A percentile compares a stretch with the other conserved stretches of the same genome.
Evolutionary conservation across 805 yeast genomes (phyloP).

Genomic region (Zygosaccharomyces rouxii): DNA sequence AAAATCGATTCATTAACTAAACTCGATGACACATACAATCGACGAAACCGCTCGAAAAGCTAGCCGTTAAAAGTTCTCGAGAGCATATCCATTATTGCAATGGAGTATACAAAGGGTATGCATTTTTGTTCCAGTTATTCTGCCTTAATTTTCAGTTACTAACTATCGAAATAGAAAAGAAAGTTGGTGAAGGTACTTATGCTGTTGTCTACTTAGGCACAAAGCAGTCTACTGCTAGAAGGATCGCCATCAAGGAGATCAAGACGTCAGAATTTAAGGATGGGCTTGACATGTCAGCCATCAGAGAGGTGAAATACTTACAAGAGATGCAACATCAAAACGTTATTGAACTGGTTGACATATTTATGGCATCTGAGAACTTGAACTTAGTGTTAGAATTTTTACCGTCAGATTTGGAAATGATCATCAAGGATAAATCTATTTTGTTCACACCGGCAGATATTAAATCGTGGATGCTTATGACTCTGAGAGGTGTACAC

Average conservation of each 20-base stretch:
- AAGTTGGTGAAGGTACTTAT: conserved; percentile 98
- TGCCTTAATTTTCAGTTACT: conserved; percentile 5
- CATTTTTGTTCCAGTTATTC: not conserved
- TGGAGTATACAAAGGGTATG: conserved; percentile 27
- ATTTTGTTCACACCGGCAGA: conserved; percentile 80
- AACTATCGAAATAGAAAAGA: conserved; percentile 46
- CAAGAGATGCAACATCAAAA: conserved; percentile 77
- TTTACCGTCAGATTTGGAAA: conserved; percentile 87
- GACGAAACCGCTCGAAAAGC: not conserved
- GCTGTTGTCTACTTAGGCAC: conserved; percentile 91
- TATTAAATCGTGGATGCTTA: conserved; percentile 87
- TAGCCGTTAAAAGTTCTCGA: not conserved
- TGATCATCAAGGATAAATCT: conserved; percentile 73
- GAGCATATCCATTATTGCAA: not conserved
- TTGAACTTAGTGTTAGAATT: conserved; percentile 89
- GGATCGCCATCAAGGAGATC: conserved; percentile 91
- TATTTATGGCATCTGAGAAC: conserved; percentile 60
- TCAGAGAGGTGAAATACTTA: conserved; percentile 84
- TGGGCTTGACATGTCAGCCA: conserved; percentile 96
- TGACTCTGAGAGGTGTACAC: conserved; percentile 92
- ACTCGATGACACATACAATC: not conserved
- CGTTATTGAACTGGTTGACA: conserved; percentile 85
- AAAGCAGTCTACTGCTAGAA: conserved; percentile 42
- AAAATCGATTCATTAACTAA: not conserved
- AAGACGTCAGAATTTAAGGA: conserved; percentile 92